Evolutionary conservation across 2,329 filamentous ascomycete species (phyloP), one percentile per base, ranked within the genome.

Genomic region (Mycosphaerella sp.): DNA sequence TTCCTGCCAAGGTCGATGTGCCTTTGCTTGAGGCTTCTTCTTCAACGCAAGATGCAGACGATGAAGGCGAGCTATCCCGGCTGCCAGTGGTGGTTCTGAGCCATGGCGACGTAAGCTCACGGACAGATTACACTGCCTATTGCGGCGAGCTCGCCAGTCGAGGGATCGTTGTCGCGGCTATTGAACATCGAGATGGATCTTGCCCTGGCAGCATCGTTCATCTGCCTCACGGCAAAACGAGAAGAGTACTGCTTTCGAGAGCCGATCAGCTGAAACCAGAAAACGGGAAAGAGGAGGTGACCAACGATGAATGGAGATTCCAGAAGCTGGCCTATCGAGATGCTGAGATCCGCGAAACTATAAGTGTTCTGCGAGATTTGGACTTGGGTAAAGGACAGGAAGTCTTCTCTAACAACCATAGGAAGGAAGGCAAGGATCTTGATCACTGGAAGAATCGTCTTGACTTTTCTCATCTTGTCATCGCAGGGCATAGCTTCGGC

Each of bases 401-500:
- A 4, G 49, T 72, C 9, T 60, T 57, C 64, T 64, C 44, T 52
- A 63, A 17, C 62, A 82, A 76, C 66, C 68, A 72, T 8, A 73
- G 72, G 54, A 64, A 57, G 32, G 78, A 76, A 62, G 78, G 73
- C 36, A 61, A 59, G 10, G 65, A 66, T 52, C 71, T 81, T 0
- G 57, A 66, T 2, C 64, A 67, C 8, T 85, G 80, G 73, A 62
- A 70, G 17, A 65, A 68, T 47, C 74, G 79, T 4, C 73, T 85
- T 4, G 73, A 83, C 62, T 68, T 76, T 27, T 67, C 73, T 27
- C 71, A 75, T 35, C 72, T 82, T 58, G 73, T 77, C 40, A 72
- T 84, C 7, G 78, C 72, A 2, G 82, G 82, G 0, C 82, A 85
- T 62, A 83, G 79, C 0, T 84, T 81, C 66, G 82, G 82, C 39